These are phyloP conservation scores for Obba rivulosa DNA, from an alignment of 768 basidiomycete genomes.

Conservation along the genomic window DNA sequence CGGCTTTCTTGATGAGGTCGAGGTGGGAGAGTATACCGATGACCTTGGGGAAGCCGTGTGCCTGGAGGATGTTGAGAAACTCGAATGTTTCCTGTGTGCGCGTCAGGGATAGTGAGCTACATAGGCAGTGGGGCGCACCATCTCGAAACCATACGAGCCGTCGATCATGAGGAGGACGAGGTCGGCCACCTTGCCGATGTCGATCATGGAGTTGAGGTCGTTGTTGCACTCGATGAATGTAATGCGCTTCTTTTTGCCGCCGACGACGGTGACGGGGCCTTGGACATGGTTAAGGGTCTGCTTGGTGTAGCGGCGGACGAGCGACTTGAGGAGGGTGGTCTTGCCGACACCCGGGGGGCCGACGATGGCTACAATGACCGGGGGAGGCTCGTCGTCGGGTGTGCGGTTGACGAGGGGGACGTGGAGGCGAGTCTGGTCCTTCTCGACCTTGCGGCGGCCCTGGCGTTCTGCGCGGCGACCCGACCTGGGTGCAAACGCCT, in stretches of 20 bases:
- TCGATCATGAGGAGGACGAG: conserved; percentile 97
- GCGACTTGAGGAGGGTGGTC: conserved; percentile 86
- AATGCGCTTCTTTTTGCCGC: conserved; percentile 87
- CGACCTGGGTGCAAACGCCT: conserved; percentile 93
- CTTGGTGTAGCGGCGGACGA: conserved; percentile 90
- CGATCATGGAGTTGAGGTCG: conserved; percentile 97
- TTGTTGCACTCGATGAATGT: conserved; percentile 98
- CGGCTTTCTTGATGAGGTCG: conserved; percentile 91
- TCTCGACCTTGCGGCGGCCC: conserved; percentile 86
- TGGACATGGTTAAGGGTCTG: conserved; percentile 85
- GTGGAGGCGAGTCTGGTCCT: conserved; percentile 91
- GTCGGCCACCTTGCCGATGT: conserved; percentile 95
- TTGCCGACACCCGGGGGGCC: conserved; percentile 98
- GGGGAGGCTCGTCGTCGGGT: conserved; percentile 87
- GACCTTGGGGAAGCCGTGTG: conserved; percentile 98
- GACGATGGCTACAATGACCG: conserved; percentile 90
- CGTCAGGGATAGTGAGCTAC: conserved; percentile 1
- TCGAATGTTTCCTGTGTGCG: conserved; percentile 88
- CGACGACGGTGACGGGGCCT: conserved; percentile 92
- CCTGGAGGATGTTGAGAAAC: conserved; percentile 94
- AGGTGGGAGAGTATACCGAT: conserved; percentile 95
- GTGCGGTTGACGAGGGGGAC: conserved; percentile 95
- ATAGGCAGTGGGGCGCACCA: conserved; percentile 50
- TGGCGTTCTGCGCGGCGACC: conserved; percentile 86
- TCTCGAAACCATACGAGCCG: conserved; percentile 96